Evolutionary conservation across 2,329 filamentous ascomycete genomes (phyloP), one percentile per base, ranked within the genome.

Genomic region (Zelopaecilomyces penicillatus): DNA sequence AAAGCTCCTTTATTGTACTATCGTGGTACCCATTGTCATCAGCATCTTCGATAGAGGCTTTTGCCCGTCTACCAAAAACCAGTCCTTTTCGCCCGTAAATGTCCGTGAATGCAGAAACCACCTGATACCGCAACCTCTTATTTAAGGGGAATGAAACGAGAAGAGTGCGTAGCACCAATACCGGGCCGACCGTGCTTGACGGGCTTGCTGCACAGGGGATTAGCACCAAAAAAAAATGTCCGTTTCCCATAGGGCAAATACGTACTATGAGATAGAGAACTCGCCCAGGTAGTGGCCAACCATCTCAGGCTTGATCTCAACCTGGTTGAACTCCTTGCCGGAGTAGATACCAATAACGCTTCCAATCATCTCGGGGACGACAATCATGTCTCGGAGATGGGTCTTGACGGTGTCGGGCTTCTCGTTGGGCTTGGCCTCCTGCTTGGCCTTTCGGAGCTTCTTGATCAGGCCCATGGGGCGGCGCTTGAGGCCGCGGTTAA

Each of bases 101-200:
- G 61, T 71, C 73, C 73, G 67, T 75, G 70, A 75, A 76, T 76
- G 72, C 72, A 74, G 68, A 67, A 70, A 73, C 68, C 69, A 68
- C 70, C 67, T 51, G 64, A 65, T 64, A 67, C 67, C 65, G 63
- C 64, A 66, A 62, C 65, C 75, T 93, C 76, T 82, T 96, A 97
- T 82, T 98, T 98, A 74, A 98, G 86, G 74, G 93, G 93, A 81
- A 98, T 98, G 86, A 98, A 98, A 84, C 93, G 89, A 74, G 93
- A 98, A 79, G 91, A 97, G 87, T 98, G 90, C 64, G 93, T 98
- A 67, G 93, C 93, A 94, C 93, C 93, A 68, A 98, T 98, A 97
- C 93, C 93, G 68, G 93, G 93, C 75, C 93, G 82, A 83, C 93
- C 93, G 86, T 98, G 93, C 87, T 97, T 98, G 85, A 98, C 93